Evolutionary conservation across 2,329 filamentous ascomycete species (phyloP), one percentile per base, ranked within the genome.

Genomic region (Fusarium drepaniforme): DNA sequence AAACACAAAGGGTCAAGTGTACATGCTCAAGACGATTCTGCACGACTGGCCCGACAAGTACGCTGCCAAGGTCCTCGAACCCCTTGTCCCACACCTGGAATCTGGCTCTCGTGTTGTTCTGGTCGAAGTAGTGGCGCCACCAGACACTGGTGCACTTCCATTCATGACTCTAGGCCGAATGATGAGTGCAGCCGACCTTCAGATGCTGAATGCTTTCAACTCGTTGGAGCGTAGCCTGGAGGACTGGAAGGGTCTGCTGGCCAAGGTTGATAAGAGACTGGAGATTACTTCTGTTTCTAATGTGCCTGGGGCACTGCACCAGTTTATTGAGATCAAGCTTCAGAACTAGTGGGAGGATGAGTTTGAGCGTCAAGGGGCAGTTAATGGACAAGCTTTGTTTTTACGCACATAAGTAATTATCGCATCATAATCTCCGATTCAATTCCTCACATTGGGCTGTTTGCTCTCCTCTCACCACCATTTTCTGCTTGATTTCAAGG

Each of bases 1-100:
- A 65, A 67, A 78, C 9, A 76, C 80, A 6, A 66, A 80, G 21
- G 88, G 83, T 3, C 86, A 88, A 5, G 81, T 89, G 46, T 90
- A 88, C 80, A 80, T 90, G 61, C 79, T 90, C 65, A 88, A 88
- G 70, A 81, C 84, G 71, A 88, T 90, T 59, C 80, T 90, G 11
- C 88, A 90, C 77, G 87, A 90, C 81, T 89, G 87, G 87, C 83
- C 87, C 0, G 86, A 90, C 51, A 79, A 82, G 35, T 82, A 86
- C 59, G 80, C 81, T 1, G 70, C 80, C 30, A 77, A 80, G 51
- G 86, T 88, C 40, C 78, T 85, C 30, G 81, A 78, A 51, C 81
- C 81, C 1, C 77, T 89, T 38, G 72, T 85, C 0, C 86, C 87
- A 1, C 82, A 84, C 23, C 71, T 89, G 62, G 83, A 86, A 71